Evolutionary conservation across 2,329 filamentous ascomycete species (phyloP).

Genomic region (Pseudogymnoascus sp.): DNA sequence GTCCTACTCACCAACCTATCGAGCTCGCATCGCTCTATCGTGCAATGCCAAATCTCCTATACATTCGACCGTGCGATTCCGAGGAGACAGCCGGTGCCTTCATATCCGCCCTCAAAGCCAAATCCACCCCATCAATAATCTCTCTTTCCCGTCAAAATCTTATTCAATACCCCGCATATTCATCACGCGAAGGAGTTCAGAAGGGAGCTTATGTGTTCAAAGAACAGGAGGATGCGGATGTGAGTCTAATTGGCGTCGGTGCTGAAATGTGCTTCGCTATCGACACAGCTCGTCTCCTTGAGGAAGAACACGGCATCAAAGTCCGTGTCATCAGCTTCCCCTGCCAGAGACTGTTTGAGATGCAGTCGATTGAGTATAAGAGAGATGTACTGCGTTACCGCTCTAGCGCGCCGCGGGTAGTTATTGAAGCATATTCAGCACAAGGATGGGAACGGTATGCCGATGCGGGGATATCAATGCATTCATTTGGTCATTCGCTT

Average conservation of each 20-base stretch:
- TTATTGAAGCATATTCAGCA: conserved; percentile 53
- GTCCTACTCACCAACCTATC: conserved; percentile 35
- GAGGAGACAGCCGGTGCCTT: conserved; percentile 53
- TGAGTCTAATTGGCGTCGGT: conserved; percentile 38
- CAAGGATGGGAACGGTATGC: conserved; percentile 56
- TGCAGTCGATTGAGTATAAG: conserved; percentile 38
- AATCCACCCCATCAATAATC: conserved; percentile 40
- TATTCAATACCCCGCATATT: conserved; percentile 33
- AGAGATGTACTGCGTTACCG: conserved; percentile 38
- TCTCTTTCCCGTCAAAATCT: conserved; percentile 41
- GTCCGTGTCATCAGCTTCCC: conserved; percentile 39
- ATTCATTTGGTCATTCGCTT: conserved; percentile 48
- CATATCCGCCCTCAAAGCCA: conserved; percentile 39
- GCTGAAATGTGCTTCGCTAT: conserved; percentile 37
- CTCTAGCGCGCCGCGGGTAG: conserved; percentile 40
- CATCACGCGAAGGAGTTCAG: conserved; percentile 35
- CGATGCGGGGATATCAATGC: conserved; percentile 48
- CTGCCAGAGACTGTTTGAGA: conserved; percentile 38
- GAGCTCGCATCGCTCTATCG: conserved; percentile 47
- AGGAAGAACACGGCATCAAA: conserved; percentile 31
- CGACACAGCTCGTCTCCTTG: conserved; percentile 33
- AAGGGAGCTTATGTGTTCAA: conserved; percentile 41
- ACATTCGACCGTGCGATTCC: conserved; percentile 52
- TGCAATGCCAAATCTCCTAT: conserved; percentile 55
- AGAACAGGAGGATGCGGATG: conserved; percentile 38